These are phyloP conservation scores for Apostasia ramifera DNA, from an alignment of 106 monocot genomes.

Conservation along the genomic window DNA sequence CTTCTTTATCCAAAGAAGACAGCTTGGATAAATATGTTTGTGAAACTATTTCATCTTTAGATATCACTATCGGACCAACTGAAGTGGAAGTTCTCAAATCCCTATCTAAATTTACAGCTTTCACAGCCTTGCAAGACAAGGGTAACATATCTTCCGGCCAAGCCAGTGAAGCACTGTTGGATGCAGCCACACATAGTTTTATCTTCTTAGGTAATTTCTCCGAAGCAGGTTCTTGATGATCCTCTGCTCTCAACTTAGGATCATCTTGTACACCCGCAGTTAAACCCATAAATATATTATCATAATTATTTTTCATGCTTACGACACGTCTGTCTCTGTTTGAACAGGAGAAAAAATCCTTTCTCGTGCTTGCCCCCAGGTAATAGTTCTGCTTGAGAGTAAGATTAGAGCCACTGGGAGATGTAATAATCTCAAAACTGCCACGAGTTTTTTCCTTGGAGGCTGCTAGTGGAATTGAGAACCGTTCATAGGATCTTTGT, in stretches of 20 bases:
- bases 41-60: neutral
- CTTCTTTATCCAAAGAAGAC: conserved; percentile 14
- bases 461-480: conserved; percentile 14
- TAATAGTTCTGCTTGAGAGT: conserved; percentile 15
- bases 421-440: conserved; percentile 33
- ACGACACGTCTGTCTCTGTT: conserved; percentile 9
- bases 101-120: conserved; percentile 1
- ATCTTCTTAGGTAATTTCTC: conserved; percentile 29
- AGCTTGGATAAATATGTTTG: conserved; percentile 3
- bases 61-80: conserved; percentile 6
- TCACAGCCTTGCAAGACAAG: conserved; percentile 13
- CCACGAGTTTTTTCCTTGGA: conserved; percentile 7
- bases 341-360: conserved; percentile 13
- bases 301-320: conserved; percentile 8
- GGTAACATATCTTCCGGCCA: conserved; percentile 4
- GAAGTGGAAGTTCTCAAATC: conserved; percentile 5
- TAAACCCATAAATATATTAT: conserved; percentile 49
- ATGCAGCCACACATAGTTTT: conserved; percentile 5
- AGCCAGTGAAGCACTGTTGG: neutral
- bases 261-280: conserved; percentile 14
- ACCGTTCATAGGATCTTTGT: conserved; percentile 17
- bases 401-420: conserved; percentile 73
- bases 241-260: conserved; percentile 1
- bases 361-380: conserved; percentile 3
- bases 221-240: conserved; percentile 18